Evolutionary conservation across 352 stramenopile species (phyloP), one percentile per base, ranked within the genome.

Genomic region (Lagenidium sp.): DNA sequence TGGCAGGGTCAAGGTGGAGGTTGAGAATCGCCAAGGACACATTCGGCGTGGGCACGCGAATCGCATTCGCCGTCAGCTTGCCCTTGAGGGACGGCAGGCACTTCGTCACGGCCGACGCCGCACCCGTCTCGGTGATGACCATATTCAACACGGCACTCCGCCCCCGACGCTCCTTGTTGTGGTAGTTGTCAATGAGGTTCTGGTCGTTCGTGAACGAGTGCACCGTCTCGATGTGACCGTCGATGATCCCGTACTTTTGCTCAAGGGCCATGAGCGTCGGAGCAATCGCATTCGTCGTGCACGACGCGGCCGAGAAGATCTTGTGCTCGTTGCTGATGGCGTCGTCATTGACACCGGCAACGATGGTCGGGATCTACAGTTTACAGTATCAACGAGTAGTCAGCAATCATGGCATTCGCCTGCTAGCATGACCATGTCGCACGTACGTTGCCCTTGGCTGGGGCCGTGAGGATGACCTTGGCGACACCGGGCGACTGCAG

Each of bases 61-160:
- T 98, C 47, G 96, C 93, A 66, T 98, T 98, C 55, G 93, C 96
- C 45, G 95, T 99, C 34, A 99, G 79, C 80, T 98, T 99, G 78
- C 91, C 89, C 60, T 96, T 72, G 39, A 99, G 85, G 24, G 69
- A 85, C 41, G 96, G 95, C 8, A 97, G 71, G 48, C 88, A 92
- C 67, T 88, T 88, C 47, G 79, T 65, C n/a, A 95, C 81, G 39
- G 82, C 82, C 1, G 68, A 69, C 6, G 75, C 82, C 4, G 82
- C 82, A 21, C 82, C 82, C 0, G 82, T 95, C 62, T 93, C 80
- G 0, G 82, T 92, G 55, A 92, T 87, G 7, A 95, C 81, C 80
- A 95, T 95, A 60, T 95, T 95, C 31, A 93, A 63, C 41, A 89
- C 79, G 25, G 80, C 80, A 41, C 74, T 86, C 57, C 82, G 82